phyloP scores from a whole-genome alignment of 73 alveolate genomes.

The Tetrahymena borealis region DNA sequence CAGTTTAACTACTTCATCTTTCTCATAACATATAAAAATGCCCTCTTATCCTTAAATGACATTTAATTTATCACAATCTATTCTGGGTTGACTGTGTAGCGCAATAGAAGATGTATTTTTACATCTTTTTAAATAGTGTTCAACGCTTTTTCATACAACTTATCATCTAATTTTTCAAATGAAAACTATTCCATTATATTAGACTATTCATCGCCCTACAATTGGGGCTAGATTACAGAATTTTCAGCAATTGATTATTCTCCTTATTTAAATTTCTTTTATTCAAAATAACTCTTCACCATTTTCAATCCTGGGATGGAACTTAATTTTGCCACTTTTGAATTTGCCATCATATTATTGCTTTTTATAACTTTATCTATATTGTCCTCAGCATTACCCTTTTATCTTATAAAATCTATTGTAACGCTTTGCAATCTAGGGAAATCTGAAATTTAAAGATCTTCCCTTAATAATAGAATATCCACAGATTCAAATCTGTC shows the following conservation, averaged over 20 bases:
- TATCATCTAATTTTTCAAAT: neutral
- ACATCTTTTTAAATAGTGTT: neutral
- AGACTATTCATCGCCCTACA: neutral
- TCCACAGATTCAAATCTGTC: neutral
- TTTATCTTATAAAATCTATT: neutral
- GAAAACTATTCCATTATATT: neutral
- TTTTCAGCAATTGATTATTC: neutral
- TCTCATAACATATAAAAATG: neutral
- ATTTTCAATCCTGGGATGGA: neutral
- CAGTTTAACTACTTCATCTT: neutral
- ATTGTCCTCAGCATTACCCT: neutral
- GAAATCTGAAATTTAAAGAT: neutral
- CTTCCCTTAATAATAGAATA: neutral
- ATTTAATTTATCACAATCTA: neutral
- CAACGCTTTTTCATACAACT: neutral
- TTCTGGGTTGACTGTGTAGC: neutral
- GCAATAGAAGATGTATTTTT: neutral
- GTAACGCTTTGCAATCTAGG: neutral
- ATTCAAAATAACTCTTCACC: neutral
- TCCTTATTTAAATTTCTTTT: neutral
- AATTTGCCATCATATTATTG: neutral
- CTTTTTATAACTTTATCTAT: neutral
- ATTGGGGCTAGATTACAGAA: neutral
- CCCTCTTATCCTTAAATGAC: neutral
- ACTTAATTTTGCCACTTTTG: neutral